A percentile compares a stretch with the other conserved stretches of the same genome.
Evolutionary conservation across 1,139 yeast species (phyloP).

Genomic region (Geotrichum candidum): DNA sequence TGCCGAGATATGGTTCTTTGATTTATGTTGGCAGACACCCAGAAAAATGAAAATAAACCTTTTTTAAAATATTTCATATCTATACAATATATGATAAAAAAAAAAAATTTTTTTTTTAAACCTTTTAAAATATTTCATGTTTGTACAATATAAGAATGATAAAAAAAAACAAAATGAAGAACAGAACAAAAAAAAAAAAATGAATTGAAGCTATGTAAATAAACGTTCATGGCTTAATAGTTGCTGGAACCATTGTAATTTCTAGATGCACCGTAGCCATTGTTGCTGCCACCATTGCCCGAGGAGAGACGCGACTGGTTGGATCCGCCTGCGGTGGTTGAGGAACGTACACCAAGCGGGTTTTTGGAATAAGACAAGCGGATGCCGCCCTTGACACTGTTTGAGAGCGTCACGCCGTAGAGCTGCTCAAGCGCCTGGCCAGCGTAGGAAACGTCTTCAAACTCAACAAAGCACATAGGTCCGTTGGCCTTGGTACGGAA

Average conservation of each 20-base stretch:
- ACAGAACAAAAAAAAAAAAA: too few species aligned
- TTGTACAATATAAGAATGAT: too few species aligned
- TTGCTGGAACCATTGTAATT: not conserved
- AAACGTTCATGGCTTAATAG: not conserved
- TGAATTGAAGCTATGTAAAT: not conserved
- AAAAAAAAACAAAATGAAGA: too few species aligned
- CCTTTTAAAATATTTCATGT: too few species aligned
- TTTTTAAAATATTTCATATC: too few species aligned
- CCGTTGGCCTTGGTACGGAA: slow-evolving; percentile 68
- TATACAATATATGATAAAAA: too few species aligned
- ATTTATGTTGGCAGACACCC: too few species aligned
- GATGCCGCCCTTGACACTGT: slow-evolving; percentile 79
- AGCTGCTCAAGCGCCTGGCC: slow-evolving; percentile 89
- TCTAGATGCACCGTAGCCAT: slow-evolving; percentile 11
- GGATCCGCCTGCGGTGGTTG: slow-evolving; percentile 25
- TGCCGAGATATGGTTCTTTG: too few species aligned
- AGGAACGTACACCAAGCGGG: slow-evolving; percentile 80
- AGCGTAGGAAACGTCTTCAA: slow-evolving; percentile 91
- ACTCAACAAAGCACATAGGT: slow-evolving; percentile 98
- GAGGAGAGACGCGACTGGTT: not conserved
- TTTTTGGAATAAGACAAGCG: slow-evolving; percentile 89
- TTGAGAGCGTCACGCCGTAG: slow-evolving; percentile 78
- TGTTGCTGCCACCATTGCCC: slow-evolving; percentile 1
- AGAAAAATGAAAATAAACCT: too few species aligned
- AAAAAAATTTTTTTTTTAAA: too few species aligned